Conservation (phyloP, 2,329 filamentous ascomycete genomes). For the Tympanopsis confertula region DNA sequence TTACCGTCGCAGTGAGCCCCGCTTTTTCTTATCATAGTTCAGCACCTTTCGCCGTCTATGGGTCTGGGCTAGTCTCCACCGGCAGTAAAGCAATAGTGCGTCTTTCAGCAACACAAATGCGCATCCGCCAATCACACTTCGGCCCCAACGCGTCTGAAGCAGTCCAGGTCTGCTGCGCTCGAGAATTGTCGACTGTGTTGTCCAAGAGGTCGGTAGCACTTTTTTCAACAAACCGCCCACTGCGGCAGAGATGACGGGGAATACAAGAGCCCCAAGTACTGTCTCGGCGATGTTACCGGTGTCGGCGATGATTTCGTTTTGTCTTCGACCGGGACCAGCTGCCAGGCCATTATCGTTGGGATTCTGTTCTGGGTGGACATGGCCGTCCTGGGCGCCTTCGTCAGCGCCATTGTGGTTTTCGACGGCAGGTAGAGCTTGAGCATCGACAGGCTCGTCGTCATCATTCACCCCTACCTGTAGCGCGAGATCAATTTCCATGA, state of each 20-base stretch:
- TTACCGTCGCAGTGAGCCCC: not conserved
- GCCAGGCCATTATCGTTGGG: not conserved
- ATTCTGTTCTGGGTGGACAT: too few relatives aligned
- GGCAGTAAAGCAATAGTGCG: slow-evolving; percentile 39
- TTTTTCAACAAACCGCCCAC: slow-evolving; percentile 66
- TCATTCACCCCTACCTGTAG: slow-evolving; percentile 4
- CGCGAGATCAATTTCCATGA: slow-evolving; percentile 3
- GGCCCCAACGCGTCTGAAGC: slow-evolving; percentile 75
- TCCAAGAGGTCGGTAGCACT: slow-evolving; percentile 58
- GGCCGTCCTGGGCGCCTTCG: not conserved
- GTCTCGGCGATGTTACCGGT: slow-evolving; percentile 43
- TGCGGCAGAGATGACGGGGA: slow-evolving; percentile 69
- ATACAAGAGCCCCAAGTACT: slow-evolving; percentile 60
- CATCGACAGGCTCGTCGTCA: slow-evolving; percentile 5
- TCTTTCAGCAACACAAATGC: slow-evolving; percentile 78
- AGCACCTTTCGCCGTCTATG: slow-evolving; percentile 30
- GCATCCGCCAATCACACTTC: slow-evolving; percentile 79
- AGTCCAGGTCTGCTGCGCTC: slow-evolving; percentile 43
- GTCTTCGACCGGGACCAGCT: slow-evolving; percentile 10
- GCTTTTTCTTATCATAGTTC: slow-evolving; percentile 27
- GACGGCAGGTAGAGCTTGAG: not conserved
- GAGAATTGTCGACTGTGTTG: slow-evolving; percentile 22
- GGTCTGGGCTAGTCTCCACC: slow-evolving; percentile 31
- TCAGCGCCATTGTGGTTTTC: slow-evolving; percentile 4
- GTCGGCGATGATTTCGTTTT: slow-evolving; percentile 17